These are phyloP conservation scores for Cicer cuneatum DNA, from an alignment of 306 rosid species.

Conservation along the genomic window DNA sequence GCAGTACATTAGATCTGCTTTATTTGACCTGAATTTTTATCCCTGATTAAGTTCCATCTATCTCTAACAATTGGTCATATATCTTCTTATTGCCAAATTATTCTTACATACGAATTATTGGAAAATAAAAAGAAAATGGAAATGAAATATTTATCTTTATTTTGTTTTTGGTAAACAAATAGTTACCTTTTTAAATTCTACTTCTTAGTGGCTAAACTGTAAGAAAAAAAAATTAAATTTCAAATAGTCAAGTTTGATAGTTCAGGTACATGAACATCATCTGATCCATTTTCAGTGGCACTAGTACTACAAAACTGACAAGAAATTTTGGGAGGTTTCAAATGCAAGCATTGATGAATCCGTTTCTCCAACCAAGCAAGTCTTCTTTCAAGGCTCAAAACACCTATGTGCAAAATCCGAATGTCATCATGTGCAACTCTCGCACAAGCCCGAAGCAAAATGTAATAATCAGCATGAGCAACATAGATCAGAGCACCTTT, in stretches of 20 bases:
- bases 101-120: neutral
- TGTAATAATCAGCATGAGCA: conserved; percentile 92
- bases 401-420: conserved; percentile 76
- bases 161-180: too few relatives aligned
- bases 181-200: too few relatives aligned
- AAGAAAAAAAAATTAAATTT: conserved; percentile 15
- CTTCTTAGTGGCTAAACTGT: too few relatives aligned
- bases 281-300: conserved; percentile 43
- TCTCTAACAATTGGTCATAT: neutral
- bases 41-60: too few relatives aligned
- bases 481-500: conserved; percentile 65
- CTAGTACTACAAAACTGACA: conserved; percentile 65
- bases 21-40: too few relatives aligned
- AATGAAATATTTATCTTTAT: neutral
- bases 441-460: conserved; percentile 81
- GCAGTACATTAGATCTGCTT: too few relatives aligned
- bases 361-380: conserved; percentile 74
- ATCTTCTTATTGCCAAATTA: neutral
- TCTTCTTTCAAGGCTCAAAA: conserved; percentile 76
- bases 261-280: conserved; percentile 43
- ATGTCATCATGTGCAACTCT: conserved; percentile 70
- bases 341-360: conserved; percentile 55
- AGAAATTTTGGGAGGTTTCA: conserved; percentile 55
- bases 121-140: neutral
- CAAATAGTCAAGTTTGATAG: conserved; percentile 45